phyloP scores from a whole-genome alignment of 2,329 filamentous ascomycete genomes.

The Chaetomium globosum region DNA sequence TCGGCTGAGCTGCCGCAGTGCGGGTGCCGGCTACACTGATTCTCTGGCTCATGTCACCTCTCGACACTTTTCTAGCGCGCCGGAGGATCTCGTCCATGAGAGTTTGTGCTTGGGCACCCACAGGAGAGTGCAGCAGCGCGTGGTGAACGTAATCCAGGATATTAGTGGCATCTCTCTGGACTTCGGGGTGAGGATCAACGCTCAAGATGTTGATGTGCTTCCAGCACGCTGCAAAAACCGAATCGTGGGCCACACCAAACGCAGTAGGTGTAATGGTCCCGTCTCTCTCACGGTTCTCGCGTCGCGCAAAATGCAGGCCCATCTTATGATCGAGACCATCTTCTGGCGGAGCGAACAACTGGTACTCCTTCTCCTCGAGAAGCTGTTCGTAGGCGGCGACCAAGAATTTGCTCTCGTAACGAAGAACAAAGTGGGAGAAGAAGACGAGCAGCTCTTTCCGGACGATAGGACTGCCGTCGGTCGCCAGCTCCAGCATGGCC shows the following conservation, averaged over 20 bases:
- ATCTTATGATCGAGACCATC: constrained; percentile 63
- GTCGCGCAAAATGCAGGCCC: constrained; percentile 63
- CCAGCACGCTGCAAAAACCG: constrained; percentile 91
- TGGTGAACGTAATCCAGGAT: constrained; percentile 85
- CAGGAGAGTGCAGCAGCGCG: constrained; percentile 73
- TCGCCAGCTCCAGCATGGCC: constrained; percentile 86
- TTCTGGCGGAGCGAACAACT: constrained; percentile 58
- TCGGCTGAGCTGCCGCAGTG: constrained; percentile 45
- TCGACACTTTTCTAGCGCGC: constrained; percentile 51
- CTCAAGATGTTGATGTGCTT: constrained; percentile 88
- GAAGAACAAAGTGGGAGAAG: constrained; percentile 84
- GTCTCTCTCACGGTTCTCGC: constrained; percentile 58
- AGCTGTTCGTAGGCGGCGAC: constrained; percentile 92
- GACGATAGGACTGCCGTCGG: constrained; percentile 92
- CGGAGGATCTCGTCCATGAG: constrained; percentile 73
- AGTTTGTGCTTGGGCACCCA: constrained; percentile 69
- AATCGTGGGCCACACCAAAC: constrained; percentile 75
- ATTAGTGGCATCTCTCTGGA: constrained; percentile 80
- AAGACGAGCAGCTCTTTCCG: constrained; percentile 92
- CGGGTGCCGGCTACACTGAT: constrained; percentile 47
- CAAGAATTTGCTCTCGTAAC: constrained; percentile 89
- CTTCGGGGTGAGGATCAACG: constrained; percentile 91
- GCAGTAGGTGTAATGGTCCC: constrained; percentile 60
- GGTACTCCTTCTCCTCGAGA: constrained; percentile 75
- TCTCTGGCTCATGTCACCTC: constrained; percentile 49